Base-by-base conservation (phyloP, 2,329 filamentous ascomycete species). In the Xylaria digitata region DNA sequence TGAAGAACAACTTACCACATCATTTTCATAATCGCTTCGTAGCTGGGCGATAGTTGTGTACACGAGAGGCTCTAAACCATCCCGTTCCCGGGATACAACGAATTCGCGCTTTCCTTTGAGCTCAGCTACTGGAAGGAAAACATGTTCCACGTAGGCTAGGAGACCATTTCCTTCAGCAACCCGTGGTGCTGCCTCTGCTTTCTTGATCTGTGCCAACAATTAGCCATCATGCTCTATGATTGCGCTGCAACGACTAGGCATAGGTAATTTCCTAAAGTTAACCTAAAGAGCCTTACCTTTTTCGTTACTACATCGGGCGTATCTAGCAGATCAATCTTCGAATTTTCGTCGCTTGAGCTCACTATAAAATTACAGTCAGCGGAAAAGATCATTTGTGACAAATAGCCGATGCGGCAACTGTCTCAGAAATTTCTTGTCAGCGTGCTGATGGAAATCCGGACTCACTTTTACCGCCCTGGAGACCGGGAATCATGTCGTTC, bases 261-360 rank as follows among this genome's bases (percentile, higher is more conserved):
- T 21, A 45, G n/a, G 19, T 3, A 26, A 9, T 17, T 23, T 23
- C n/a, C 19, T 4, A 15, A 17, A 13, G 6, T 4, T 2, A 17
- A 6, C 34, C 37, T 1, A 30, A n/a, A 37, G n/a, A 34, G 21
- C 9, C 55, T 52, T 32, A 65, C 67, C 54, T 97, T 97, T 84
- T 91, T 93, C 72, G 86, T 83, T 15, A 98, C 91, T 1, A 82
- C 81, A 0, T 96, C 93, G 0, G 91, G 83, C 0, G 86, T 72
- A 76, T 98, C 96, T 19, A 98, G 87, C n/a, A 98, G 85, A 76
- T 98, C 96, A 71, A 98, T 96, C 82, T 97, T 97, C 4, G 66
- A 69, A 32, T 65, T 67, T 21, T 65, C 63, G 34, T 90, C 88
- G 74, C 88, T 91, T n/a, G 90, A 87, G 75, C 87, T 90, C 93